These are phyloP conservation scores for Aegilops speltoides DNA, from an alignment of 176 grass and related monocot species.

Conservation along the genomic window DNA sequence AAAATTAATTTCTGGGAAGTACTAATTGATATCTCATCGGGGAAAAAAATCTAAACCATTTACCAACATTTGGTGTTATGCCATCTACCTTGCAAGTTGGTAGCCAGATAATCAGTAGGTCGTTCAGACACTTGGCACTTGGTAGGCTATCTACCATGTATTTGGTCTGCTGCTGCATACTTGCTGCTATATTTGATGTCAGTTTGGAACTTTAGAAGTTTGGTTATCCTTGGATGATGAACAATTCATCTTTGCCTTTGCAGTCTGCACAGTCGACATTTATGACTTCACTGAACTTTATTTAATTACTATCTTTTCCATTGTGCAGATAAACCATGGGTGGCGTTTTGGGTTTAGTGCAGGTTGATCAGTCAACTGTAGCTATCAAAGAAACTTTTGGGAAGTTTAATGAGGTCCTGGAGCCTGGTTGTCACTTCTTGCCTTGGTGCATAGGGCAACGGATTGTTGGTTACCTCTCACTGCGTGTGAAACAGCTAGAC, in stretches of 20 bases:
- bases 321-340: conserved; percentile 59
- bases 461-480: conserved; percentile 64
- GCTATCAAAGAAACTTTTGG: conserved; percentile 77
- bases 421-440: conserved; percentile 71
- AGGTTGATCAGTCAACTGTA: conserved; percentile 74
- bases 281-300: background rate
- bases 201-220: background rate
- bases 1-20: background rate
- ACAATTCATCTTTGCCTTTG: conserved; percentile 24
- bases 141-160: background rate
- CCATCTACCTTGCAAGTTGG: background rate
- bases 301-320: background rate
- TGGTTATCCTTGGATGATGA: conserved; percentile 5
- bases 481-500: conserved; percentile 72
- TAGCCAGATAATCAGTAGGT: background rate
- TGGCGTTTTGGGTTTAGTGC: conserved; percentile 43
- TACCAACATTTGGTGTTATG: background rate
- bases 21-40: background rate
- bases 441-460: conserved; percentile 77
- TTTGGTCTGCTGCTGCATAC: background rate
- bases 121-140: background rate
- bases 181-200: background rate
- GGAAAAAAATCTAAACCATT: too few relatives aligned
- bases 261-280: background rate
- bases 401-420: conserved; percentile 57